A percentile compares a stretch with the other conserved stretches of the same genome.
Evolutionary conservation across 1,284 basidiomycete species (phyloP).

Genomic region (Papiliotrema fonsecae): DNA sequence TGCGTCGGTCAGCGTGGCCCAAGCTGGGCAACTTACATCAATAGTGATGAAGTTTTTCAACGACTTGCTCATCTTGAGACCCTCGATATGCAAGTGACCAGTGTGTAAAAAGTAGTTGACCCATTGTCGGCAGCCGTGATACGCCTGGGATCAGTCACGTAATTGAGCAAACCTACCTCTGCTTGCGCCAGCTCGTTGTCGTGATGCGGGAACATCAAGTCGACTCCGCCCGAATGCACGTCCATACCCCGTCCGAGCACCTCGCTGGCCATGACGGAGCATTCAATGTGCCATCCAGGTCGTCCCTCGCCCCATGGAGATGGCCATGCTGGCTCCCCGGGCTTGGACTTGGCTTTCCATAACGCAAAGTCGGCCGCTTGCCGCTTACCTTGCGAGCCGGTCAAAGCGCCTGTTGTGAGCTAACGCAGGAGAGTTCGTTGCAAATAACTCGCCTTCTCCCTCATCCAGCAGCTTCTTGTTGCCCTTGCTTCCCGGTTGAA

Average conservation of each 20-base stretch:
- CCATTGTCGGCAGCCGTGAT: constrained; percentile 88
- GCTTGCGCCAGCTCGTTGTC: constrained; percentile 98
- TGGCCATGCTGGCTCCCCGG: constrained; percentile 96
- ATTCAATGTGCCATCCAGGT: constrained; percentile 99
- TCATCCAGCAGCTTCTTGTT: constrained; percentile 86
- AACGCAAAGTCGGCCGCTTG: constrained; percentile 80
- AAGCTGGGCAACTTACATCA: constrained; percentile 59
- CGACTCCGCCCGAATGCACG: constrained; percentile 95
- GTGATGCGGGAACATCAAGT: constrained; percentile 97
- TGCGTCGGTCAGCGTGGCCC: constrained; percentile 40
- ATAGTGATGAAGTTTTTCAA: constrained; percentile 99
- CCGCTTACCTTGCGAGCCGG: constrained; percentile 59
- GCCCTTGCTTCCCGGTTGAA: constrained; percentile 93
- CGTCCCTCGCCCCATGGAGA: constrained; percentile 96
- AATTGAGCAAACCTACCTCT: constrained; percentile 58
- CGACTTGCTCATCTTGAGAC: constrained; percentile 98
- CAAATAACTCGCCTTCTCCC: constrained; percentile 67
- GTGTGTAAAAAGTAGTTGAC: constrained; percentile 99
- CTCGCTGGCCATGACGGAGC: constrained; percentile 96
- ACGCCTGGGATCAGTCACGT: constrained; percentile 57
- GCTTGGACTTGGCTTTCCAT: constrained; percentile 90
- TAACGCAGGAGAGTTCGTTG: constrained; percentile 4
- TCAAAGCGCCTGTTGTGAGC: constrained; percentile 56
- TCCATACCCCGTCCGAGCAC: constrained; percentile 91
- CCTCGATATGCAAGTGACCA: constrained; percentile 97